Base-by-base conservation (phyloP, 352 stramenopile species). In the Lagenidium sp. region DNA sequence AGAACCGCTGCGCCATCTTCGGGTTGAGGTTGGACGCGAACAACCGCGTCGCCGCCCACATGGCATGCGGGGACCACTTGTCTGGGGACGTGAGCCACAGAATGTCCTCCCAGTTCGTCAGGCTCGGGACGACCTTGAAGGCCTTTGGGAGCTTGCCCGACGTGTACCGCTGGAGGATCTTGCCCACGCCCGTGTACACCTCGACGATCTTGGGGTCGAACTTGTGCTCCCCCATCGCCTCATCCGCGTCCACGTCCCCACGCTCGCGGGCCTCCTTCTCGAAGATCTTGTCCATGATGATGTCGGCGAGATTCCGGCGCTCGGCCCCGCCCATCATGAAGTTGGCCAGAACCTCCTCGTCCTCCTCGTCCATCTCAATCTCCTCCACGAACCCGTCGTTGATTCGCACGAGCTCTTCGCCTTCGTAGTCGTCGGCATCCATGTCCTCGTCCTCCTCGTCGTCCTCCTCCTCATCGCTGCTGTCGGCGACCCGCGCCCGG, bases 21-120 rank as follows among this genome's bases (percentile, higher is more conserved):
- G 93, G 90, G 71, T 99, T 99, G 43, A 99, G 76, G 69, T 99
- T 99, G 41, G 96, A 99, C 20, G 96, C 94, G 53, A 99, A 99
- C 36, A 99, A 83, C 7, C 92, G 73, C 40, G 97, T 99, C 0
- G 95, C 95, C 1, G 95, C 95, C 53, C 83, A 96, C 82, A 98
- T 99, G 7, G 96, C 94, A 49, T 99, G 95, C n/a, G 95, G 94
- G 8, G 96, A 98, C 96, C 96, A 99, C 56, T 91, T 85, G 50
- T 99, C 95, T 4, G 97, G 97, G 44, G 76, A 83, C 20, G 97
- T 99, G 32, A 99, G 76, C 77, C 96, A 99, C 48, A 99, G 60
- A 60, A 95, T 93, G 48, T 94, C 95, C 54, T 99, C 97, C 97
- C 97, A 99, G 68, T 99, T 98, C 50, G 77, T 95, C 37, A 99